A percentile compares a stretch with the other conserved stretches of the same genome.
Evolutionary conservation across 2,329 filamentous ascomycete species (phyloP).

Genomic region (Magnaporthiopsis poae): DNA sequence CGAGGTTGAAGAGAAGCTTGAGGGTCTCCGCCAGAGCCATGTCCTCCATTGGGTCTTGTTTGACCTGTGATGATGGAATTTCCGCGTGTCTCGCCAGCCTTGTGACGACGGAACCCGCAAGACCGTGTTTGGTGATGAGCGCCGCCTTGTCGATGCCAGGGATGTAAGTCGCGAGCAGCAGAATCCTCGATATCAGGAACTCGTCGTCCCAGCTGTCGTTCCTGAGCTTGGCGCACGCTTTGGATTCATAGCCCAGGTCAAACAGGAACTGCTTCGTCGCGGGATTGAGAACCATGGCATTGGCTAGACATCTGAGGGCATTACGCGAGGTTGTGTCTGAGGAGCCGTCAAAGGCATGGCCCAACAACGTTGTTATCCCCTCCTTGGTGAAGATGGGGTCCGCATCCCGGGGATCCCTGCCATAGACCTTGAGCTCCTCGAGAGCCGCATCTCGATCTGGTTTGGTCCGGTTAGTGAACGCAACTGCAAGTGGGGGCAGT

Average conservation of each 20-base stretch:
- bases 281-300: constrained; percentile 63
- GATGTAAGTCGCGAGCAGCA: constrained; percentile 72
- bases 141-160: constrained; percentile 56
- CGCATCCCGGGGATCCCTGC: constrained; percentile 61
- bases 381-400: constrained; percentile 76
- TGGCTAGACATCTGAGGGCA: constrained; percentile 73
- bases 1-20: constrained; percentile 83
- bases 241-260: constrained; percentile 56
- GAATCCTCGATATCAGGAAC: constrained; percentile 68
- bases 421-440: constrained; percentile 67
- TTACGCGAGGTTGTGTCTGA: constrained; percentile 58
- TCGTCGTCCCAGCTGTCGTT: constrained; percentile 71
- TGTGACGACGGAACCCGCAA: constrained; percentile 59
- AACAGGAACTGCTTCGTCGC: constrained; percentile 63
- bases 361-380: constrained; percentile 65
- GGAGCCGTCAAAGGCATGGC: constrained; percentile 61
- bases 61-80: constrained; percentile 23
- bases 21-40: constrained; percentile 76
- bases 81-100: constrained; percentile 63
- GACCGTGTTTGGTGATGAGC: constrained; percentile 54
- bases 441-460: constrained; percentile 53
- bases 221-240: constrained; percentile 62
- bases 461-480: not conserved
- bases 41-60: constrained; percentile 53
- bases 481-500: not conserved